Evolutionary conservation across 768 basidiomycete species (phyloP).

Genomic region (Amanita molliuscula): DNA sequence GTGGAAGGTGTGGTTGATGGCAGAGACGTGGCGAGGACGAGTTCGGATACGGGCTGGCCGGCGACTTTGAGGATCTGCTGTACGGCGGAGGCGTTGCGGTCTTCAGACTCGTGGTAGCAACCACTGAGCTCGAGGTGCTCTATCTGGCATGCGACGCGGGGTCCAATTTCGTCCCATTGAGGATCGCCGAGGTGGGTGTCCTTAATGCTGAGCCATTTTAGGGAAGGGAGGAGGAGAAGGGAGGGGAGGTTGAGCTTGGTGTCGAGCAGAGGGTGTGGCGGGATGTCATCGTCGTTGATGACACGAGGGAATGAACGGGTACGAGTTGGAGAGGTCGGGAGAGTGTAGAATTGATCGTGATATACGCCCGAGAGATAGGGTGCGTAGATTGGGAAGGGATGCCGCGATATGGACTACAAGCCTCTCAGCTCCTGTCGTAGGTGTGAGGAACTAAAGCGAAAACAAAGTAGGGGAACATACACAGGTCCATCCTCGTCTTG

Average conservation of each 20-base stretch:
- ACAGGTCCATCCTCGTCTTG: conserved; percentile 31
- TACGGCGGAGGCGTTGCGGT: conserved; percentile 42
- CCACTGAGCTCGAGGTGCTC: conserved; percentile 48
- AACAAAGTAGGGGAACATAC: conserved; percentile 21
- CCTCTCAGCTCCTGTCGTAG: conserved; percentile 47
- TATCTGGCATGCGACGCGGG: conserved; percentile 36
- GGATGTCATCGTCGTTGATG: conserved; percentile 49
- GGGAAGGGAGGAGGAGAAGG: conserved; percentile 51
- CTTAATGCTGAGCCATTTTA: conserved; percentile 50
- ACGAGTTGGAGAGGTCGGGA: conserved; percentile 35
- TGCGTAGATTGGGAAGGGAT: conserved; percentile 40
- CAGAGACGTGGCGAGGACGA: conserved; percentile 38
- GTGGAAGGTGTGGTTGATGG: conserved; percentile 9
- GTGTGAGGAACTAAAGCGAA: conserved; percentile 7
- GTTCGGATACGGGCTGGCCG: conserved; percentile 42
- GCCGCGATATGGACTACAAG: conserved; percentile 61
- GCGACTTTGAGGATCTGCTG: conserved; percentile 54
- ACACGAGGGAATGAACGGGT: conserved; percentile 56
- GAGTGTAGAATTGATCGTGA: conserved; percentile 61
- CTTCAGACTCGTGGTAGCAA: conserved; percentile 43
- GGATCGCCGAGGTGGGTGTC: conserved; percentile 65
- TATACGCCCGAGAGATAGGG: conserved; percentile 52
- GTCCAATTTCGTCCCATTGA: conserved; percentile 35
- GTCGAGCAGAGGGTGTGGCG: conserved; percentile 42
- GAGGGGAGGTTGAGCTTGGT: conserved; percentile 53